Conservation (phyloP, 176 grass and related monocot species). For the Alloteropsis semialata region DNA sequence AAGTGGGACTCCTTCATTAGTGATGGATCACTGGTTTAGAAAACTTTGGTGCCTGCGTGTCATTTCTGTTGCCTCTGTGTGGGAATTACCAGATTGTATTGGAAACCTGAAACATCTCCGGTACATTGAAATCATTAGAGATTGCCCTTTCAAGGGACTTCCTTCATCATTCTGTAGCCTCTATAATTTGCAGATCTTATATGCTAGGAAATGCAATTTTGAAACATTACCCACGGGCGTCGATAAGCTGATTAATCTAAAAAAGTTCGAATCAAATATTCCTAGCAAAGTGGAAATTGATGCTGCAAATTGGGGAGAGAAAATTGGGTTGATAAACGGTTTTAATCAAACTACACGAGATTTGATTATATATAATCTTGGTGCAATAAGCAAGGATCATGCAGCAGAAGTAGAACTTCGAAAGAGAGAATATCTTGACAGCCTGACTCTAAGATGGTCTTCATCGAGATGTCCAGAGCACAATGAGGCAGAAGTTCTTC, state of each 20-base stretch:
- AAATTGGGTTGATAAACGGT: neutral
- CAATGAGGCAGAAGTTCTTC: neutral
- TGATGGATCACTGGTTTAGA: neutral
- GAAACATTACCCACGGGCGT: no score
- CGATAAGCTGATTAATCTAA: no score
- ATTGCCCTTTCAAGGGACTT: neutral
- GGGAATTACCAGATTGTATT: neutral
- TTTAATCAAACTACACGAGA: no score
- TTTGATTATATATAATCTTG: neutral
- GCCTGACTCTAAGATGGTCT: neutral
- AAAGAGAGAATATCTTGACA: neutral
- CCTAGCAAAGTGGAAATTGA: neutral
- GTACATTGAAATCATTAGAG: neutral
- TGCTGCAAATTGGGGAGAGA: neutral
- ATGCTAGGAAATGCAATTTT: no score
- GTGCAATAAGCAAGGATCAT: neutral
- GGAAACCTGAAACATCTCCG: neutral
- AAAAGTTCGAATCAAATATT: neutral
- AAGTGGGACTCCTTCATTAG: no score
- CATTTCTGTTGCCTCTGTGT: neutral
- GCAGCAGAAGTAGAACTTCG: neutral
- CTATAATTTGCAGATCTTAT: neutral
- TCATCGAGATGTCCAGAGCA: neutral
- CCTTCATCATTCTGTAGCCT: neutral
- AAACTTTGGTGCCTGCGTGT: neutral